phyloP scores from a whole-genome alignment of 2,329 filamentous ascomycete genomes.

The Aspergillus persii region DNA sequence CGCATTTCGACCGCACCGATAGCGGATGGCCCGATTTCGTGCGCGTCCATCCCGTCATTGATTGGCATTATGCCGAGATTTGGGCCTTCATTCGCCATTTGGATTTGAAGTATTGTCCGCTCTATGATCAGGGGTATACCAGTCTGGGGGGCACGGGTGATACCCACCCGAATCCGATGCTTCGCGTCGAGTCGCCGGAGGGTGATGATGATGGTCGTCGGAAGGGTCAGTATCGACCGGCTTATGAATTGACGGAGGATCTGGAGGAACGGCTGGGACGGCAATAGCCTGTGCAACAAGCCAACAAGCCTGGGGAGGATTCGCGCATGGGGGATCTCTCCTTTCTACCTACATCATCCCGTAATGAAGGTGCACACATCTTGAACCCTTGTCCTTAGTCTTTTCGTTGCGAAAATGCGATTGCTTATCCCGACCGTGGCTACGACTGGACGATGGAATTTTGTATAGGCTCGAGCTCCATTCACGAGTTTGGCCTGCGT shows the following conservation, averaged over 20 bases:
- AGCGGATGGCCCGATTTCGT: conserved; percentile 88
- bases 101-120: conserved; percentile 74
- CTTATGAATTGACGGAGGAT: conserved; percentile 73
- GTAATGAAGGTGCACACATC: too few species aligned
- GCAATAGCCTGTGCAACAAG: conserved; percentile 42
- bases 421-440: background rate
- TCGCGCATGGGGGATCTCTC: too few species aligned
- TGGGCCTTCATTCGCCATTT: conserved; percentile 79
- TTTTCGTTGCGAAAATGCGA: background rate
- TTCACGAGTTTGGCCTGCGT: conserved; percentile 5
- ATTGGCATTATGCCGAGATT: conserved; percentile 95
- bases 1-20: conserved; percentile 84
- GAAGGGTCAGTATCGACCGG: conserved; percentile 60
- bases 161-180: conserved; percentile 81
- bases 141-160: conserved; percentile 87
- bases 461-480: background rate
- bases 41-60: conserved; percentile 90
- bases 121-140: conserved; percentile 90
- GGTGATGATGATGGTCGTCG: conserved; percentile 20
- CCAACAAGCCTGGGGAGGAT: too few species aligned
- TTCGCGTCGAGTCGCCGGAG: conserved; percentile 43
- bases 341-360: too few species aligned
- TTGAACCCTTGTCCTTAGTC: background rate
- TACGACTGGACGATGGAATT: background rate
- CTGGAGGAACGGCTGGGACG: conserved; percentile 76